Percentiles rank a stretch among this genome's conserved stretches.
These are phyloP conservation scores for Salicornia ramosissima DNA, from an alignment of 148 eudicot genomes.

Conservation along the genomic window DNA sequence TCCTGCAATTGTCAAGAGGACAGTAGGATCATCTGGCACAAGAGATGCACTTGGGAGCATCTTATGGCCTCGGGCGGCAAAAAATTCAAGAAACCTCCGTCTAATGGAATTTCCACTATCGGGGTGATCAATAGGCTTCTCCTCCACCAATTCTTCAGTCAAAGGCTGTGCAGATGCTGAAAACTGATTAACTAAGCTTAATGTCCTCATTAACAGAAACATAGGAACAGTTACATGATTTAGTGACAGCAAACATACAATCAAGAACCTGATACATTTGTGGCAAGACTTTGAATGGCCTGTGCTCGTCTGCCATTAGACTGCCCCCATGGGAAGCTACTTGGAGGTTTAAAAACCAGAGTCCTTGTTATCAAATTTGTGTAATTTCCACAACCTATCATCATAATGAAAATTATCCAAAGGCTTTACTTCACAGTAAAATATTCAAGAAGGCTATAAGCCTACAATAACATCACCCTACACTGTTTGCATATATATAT, in stretches of 20 bases:
- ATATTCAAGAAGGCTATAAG: background rate
- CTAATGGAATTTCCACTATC: constrained; percentile 79
- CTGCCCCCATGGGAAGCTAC: constrained; percentile 21
- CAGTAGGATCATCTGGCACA: constrained; percentile 98
- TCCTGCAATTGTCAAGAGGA: constrained; percentile 91
- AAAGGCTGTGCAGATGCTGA: constrained; percentile 76
- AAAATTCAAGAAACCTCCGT: constrained; percentile 70
- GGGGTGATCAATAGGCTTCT: constrained; percentile 38
- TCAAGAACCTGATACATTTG: constrained; percentile 55
- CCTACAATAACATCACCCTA: too few relatives aligned
- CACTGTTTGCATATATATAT: too few relatives aligned
- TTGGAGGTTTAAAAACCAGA: constrained; percentile 25
- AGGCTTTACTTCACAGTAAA: background rate
- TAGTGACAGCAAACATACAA: constrained; percentile 18
- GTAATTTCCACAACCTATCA: constrained; percentile 37
- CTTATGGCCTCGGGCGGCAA: constrained; percentile 81
- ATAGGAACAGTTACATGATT: constrained; percentile 15
- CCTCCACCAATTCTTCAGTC: constrained; percentile 47
- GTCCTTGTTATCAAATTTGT: constrained; percentile 29
- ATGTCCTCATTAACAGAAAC: constrained; percentile 19
- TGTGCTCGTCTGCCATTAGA: constrained; percentile 17
- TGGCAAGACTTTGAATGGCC: constrained; percentile 18
- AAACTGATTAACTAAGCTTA: constrained; percentile 36
- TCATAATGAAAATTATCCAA: constrained; percentile 1
- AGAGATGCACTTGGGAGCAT: constrained; percentile 94